phyloP scores from a whole-genome alignment of 2,329 filamentous ascomycete species.

The Neocatenulostroma microsporum region DNA sequence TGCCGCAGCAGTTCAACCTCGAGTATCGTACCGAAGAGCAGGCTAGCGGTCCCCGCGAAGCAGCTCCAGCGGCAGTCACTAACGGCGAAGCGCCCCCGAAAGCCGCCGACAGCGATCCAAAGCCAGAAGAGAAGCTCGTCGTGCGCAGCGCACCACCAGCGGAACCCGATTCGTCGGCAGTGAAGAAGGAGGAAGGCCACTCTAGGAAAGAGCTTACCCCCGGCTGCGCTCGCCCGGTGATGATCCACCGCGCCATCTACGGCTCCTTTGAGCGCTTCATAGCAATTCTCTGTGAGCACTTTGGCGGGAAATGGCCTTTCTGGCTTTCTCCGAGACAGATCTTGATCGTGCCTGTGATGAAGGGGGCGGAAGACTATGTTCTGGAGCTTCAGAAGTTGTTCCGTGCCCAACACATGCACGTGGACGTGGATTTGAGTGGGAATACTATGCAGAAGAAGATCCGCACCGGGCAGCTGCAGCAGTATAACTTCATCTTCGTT shows the following conservation, averaged over 20 bases:
- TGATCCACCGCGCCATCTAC: conserved; percentile 76
- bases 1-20: conserved; percentile 76
- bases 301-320: conserved; percentile 81
- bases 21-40: conserved; percentile 72
- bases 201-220: conserved; percentile 49
- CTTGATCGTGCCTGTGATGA: conserved; percentile 69
- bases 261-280: conserved; percentile 63
- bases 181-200: conserved; percentile 23
- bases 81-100: conserved; percentile 17
- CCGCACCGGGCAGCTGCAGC: conserved; percentile 66
- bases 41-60: conserved; percentile 35
- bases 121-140: conserved; percentile 21
- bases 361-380: conserved; percentile 63
- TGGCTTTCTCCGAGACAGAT: conserved; percentile 81
- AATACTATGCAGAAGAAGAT: conserved; percentile 90
- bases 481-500: conserved; percentile 79
- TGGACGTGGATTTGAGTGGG: conserved; percentile 62
- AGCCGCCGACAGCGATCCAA: conserved; percentile 31
- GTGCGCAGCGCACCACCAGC: conserved; percentile 27
- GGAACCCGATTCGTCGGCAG: conserved; percentile 22
- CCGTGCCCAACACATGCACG: conserved; percentile 57
- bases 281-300: conserved; percentile 75
- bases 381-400: conserved; percentile 64
- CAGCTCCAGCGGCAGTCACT: no score
- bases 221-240: conserved; percentile 71